Conservation (phyloP, 2,329 filamentous ascomycete genomes). For the Plectosphaerella plurivora region DNA sequence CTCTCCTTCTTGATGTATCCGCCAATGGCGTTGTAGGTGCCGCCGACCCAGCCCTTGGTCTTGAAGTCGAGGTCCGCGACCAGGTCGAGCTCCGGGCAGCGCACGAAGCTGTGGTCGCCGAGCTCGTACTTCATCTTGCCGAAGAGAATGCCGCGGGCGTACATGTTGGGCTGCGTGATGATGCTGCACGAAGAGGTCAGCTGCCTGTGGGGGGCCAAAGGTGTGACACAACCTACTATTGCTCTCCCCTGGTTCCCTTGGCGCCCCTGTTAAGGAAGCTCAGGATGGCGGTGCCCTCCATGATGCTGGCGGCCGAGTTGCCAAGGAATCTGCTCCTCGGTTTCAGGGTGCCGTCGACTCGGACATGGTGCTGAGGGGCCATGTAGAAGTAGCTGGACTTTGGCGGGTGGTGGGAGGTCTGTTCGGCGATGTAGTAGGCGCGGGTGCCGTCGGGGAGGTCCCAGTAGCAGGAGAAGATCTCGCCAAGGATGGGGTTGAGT, state of each 20-base stretch:
- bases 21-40: conserved; percentile 93
- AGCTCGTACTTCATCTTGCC: conserved; percentile 99
- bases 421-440: conserved; percentile 95
- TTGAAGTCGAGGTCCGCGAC: conserved; percentile 96
- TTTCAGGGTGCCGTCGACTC: conserved; percentile 93
- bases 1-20: conserved; percentile 85
- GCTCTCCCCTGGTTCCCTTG: conserved; percentile 64
- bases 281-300: conserved; percentile 93
- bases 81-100: conserved; percentile 83
- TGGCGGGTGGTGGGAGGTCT: conserved; percentile 95
- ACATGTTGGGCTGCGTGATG: conserved; percentile 98
- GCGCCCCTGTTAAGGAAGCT: conserved; percentile 74
- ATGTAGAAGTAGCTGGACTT: conserved; percentile 99
- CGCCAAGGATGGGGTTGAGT: conserved; percentile 91
- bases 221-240: conserved; percentile 65
- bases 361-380: conserved; percentile 87
- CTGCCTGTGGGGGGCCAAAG: background rate
- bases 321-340: conserved; percentile 92
- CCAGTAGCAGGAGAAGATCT: conserved; percentile 95
- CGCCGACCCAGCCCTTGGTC: conserved; percentile 94
- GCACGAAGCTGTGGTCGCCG: conserved; percentile 89
- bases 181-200: conserved; percentile 50
- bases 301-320: conserved; percentile 95
- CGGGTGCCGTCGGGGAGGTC: conserved; percentile 78
- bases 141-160: conserved; percentile 92